phyloP scores from a whole-genome alignment of 129 eudicot species.

The Saposhnikovia divaricata region DNA sequence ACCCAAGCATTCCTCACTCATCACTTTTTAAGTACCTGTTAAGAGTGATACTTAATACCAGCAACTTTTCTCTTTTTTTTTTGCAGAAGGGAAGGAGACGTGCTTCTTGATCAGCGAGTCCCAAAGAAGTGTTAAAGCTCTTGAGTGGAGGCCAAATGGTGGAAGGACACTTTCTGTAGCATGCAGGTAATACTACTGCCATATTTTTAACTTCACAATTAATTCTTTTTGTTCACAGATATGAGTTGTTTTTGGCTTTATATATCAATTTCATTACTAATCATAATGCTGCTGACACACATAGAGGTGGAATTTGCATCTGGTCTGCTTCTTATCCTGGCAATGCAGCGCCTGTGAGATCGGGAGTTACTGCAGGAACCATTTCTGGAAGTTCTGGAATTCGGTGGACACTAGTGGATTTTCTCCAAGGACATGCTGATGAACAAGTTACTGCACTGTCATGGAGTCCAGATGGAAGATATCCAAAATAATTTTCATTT shows the following conservation, averaged over 20 bases:
- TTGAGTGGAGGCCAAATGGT: constrained; percentile 92
- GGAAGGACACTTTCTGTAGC: constrained; percentile 84
- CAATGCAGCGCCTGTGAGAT: constrained; percentile 70
- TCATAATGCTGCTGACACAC: constrained; percentile 10
- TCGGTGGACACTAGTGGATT: constrained; percentile 82
- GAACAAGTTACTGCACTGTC: constrained; percentile 87
- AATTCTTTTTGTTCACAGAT: not conserved
- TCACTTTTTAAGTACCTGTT: constrained; percentile 5
- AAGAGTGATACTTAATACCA: not conserved
- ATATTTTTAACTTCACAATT: not conserved
- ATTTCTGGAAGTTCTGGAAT: constrained; percentile 65
- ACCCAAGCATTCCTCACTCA: not conserved
- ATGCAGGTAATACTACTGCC: constrained; percentile 56
- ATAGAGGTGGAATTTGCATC: constrained; percentile 95
- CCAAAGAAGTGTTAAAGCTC: constrained; percentile 63
- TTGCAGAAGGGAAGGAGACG: constrained; percentile 57
- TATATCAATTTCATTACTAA: not conserved
- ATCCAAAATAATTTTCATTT: constrained; percentile 34
- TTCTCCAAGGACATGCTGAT: constrained; percentile 55
- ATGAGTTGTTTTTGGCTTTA: not conserved
- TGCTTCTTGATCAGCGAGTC: constrained; percentile 51
- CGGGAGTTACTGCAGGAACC: constrained; percentile 54
- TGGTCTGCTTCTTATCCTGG: constrained; percentile 98
- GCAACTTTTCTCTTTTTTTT: not conserved
- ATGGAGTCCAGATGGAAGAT: constrained; percentile 99